Evolutionary conservation across 2,329 filamentous ascomycete species (phyloP).

Genomic region (Phymatotrichopsis omnivora): DNA sequence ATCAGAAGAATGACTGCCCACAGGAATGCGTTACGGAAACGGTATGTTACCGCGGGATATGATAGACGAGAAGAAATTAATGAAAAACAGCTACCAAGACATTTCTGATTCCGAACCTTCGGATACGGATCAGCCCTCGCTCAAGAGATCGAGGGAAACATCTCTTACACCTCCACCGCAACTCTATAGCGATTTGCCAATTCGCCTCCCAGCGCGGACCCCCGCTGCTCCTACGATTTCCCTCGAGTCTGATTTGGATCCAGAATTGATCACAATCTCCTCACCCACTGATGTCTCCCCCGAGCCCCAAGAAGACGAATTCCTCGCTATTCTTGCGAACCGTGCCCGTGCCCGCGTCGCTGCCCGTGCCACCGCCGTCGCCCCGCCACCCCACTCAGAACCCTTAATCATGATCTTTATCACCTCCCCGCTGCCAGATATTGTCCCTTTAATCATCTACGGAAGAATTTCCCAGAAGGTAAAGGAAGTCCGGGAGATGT

Average conservation of each 20-base stretch:
- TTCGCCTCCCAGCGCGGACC: not conserved
- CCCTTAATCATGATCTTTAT: slow-evolving; percentile 55
- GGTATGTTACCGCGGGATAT: too few species aligned
- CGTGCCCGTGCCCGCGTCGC: slow-evolving; percentile 17
- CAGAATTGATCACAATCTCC: not conserved
- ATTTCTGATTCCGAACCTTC: too few species aligned
- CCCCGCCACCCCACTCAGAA: slow-evolving; percentile 34
- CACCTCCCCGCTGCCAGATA: slow-evolving; percentile 52
- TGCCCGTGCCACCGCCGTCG: not conserved
- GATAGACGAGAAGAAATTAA: too few species aligned
- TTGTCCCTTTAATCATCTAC: slow-evolving; percentile 52
- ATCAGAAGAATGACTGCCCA: too few species aligned
- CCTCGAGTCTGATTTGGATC: not conserved
- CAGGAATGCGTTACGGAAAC: too few species aligned
- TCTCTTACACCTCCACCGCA: slow-evolving; percentile 18
- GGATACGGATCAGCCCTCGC: too few species aligned
- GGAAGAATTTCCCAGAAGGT: slow-evolving; percentile 59
- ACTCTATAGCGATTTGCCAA: slow-evolving; percentile 13
- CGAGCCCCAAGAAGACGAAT: slow-evolving; percentile 9
- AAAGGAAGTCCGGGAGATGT: slow-evolving; percentile 55
- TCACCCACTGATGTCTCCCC: not conserved
- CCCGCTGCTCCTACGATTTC: not conserved
- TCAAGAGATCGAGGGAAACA: too few species aligned
- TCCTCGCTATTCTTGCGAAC: slow-evolving; percentile 13
- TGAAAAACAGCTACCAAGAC: too few species aligned